Conservation (phyloP, 2,329 filamentous ascomycete genomes). For the Amphichorda felina region DNA sequence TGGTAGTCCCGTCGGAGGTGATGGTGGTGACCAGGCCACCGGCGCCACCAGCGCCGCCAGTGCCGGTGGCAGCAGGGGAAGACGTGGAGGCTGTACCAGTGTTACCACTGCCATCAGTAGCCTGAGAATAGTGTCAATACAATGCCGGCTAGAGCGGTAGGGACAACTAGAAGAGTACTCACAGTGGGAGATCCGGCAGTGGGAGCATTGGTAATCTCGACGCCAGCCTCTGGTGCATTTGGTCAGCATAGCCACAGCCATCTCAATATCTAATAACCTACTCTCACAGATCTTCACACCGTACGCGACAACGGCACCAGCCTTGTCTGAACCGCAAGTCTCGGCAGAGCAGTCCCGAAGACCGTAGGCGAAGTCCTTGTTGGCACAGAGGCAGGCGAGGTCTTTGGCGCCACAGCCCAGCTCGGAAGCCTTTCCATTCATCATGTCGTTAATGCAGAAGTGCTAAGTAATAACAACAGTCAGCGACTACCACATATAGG, state of each 20-base stretch:
- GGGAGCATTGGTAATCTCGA: slow-evolving; percentile 12
- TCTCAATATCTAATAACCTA: slow-evolving; percentile 8
- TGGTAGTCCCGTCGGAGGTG: slow-evolving; percentile 18
- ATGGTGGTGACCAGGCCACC: slow-evolving; percentile 19
- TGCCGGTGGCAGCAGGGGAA: slow-evolving; percentile 8
- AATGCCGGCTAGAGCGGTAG: neutral
- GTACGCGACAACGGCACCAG: slow-evolving; percentile 23
- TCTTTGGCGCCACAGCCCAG: slow-evolving; percentile 33
- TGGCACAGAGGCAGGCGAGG: slow-evolving; percentile 32
- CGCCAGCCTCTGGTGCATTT: slow-evolving; percentile 15
- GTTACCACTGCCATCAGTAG: slow-evolving; percentile 1
- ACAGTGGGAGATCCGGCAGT: no score
- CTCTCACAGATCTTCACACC: slow-evolving; percentile 25
- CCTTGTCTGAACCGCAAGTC: slow-evolving; percentile 24
- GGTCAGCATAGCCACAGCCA: no score
- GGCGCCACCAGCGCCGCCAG: slow-evolving; percentile 1
- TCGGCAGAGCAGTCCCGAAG: slow-evolving; percentile 37
- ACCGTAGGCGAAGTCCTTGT: slow-evolving; percentile 33
- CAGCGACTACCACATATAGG: neutral
- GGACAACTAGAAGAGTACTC: slow-evolving; percentile 4
- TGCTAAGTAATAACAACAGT: slow-evolving; percentile 18
- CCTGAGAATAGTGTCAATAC: neutral
- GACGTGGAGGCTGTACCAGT: neutral
- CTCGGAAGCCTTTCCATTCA: slow-evolving; percentile 24
- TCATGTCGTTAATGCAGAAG: slow-evolving; percentile 39